Conservation (phyloP, 345 rosid species). For the Firmiana major region DNA sequence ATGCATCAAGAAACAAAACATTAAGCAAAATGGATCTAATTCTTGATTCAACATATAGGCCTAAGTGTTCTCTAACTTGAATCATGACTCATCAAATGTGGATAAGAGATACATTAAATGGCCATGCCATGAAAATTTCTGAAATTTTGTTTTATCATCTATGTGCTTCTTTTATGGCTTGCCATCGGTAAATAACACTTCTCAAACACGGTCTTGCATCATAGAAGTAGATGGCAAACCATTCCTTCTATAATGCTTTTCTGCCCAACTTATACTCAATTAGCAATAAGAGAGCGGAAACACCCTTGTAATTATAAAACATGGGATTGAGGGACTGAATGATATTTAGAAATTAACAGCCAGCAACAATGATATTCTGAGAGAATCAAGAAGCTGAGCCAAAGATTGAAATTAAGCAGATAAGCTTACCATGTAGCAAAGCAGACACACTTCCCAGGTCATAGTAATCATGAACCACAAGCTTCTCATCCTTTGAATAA, state of each 20-base stretch:
- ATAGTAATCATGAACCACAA: conserved; percentile 74
- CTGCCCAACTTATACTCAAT: background rate
- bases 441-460: conserved; percentile 70
- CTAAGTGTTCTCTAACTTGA: background rate
- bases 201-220: too few relatives aligned
- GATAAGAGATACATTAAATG: background rate
- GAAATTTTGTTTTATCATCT: background rate
- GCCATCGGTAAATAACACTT: background rate
- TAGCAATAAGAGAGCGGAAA: background rate
- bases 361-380: background rate
- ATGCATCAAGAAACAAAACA: background rate
- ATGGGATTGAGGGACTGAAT: background rate
- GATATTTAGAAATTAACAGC: background rate
- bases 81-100: background rate
- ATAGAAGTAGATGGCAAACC: too few relatives aligned
- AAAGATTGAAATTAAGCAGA: background rate
- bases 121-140: background rate
- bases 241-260: background rate
- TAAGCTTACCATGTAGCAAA: conserved; percentile 64
- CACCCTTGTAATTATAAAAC: background rate
- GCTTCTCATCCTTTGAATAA: conserved; percentile 94
- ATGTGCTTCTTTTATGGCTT: background rate
- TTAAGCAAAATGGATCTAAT: background rate
- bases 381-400: background rate
- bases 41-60: background rate